Percentiles rank a stretch among this genome's conserved stretches.
phyloP scores from a whole-genome alignment of 768 basidiomycete species.

The Podaxis sp. region DNA sequence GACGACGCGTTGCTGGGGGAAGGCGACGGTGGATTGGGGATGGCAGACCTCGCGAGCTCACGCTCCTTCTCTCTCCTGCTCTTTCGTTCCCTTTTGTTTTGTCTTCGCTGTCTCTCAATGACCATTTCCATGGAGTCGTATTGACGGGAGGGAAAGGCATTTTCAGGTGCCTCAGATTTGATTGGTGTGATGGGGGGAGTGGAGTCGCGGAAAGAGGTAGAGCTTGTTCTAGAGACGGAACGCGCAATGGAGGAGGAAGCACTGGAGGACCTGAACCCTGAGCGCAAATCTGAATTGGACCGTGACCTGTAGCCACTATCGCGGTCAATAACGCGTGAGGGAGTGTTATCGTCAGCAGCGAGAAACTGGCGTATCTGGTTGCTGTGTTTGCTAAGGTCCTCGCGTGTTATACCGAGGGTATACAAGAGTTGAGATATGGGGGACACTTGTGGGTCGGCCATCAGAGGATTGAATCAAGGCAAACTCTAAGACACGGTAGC shows the following conservation, averaged over 20 bases:
- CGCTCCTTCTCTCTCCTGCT: conserved; percentile 45
- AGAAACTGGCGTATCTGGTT: conserved; percentile 81
- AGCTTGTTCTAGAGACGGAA: conserved; percentile 40
- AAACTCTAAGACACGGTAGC: conserved; percentile 14
- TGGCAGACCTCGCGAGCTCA: conserved; percentile 28
- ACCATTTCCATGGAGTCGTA: conserved; percentile 77
- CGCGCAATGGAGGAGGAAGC: conserved; percentile 34
- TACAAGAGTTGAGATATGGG: conserved; percentile 72
- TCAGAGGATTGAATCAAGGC: conserved; percentile 19
- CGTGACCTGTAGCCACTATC: conserved; percentile 29
- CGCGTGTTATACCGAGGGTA: conserved; percentile 71
- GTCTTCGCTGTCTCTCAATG: conserved; percentile 68
- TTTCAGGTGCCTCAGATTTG: conserved; percentile 57
- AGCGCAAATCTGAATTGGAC: conserved; percentile 29
- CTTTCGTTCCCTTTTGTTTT: conserved; percentile 48
- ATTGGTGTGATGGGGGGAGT: conserved; percentile 60
- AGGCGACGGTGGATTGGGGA: conserved; percentile 42
- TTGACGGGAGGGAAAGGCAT: conserved; percentile 43
- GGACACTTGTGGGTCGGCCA: conserved; percentile 44
- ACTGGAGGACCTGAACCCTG: conserved; percentile 31
- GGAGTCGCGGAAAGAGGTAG: conserved; percentile 46
- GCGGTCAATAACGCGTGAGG: conserved; percentile 41
- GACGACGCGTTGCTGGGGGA: conserved; percentile 47
- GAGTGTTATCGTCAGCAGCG: conserved; percentile 43
- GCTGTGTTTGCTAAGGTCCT: conserved; percentile 67